Evolutionary conservation across 2,329 filamentous ascomycete genomes (phyloP).

Genomic region (Calycina herbarum): DNA sequence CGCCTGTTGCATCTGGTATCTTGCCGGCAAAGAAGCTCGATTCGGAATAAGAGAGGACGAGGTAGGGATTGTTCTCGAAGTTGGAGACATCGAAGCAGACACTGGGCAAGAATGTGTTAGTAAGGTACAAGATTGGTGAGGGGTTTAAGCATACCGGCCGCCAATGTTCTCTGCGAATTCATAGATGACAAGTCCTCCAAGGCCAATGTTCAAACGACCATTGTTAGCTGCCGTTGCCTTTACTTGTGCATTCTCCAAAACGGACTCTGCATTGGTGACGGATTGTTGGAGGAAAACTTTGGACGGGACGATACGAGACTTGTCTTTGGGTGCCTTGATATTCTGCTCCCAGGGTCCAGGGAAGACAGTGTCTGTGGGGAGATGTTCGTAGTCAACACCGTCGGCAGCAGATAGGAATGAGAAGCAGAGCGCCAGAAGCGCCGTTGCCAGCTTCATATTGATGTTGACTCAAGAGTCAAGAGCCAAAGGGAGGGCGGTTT

Average conservation of each 20-base stretch:
- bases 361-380: slow-evolving; percentile 39
- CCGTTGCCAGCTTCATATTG: background rate
- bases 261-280: slow-evolving; percentile 29
- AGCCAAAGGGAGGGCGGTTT: background rate
- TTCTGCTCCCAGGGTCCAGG: slow-evolving; percentile 43
- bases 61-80: slow-evolving; percentile 35
- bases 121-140: background rate
- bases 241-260: slow-evolving; percentile 20
- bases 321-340: slow-evolving; percentile 41
- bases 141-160: slow-evolving; percentile 37
- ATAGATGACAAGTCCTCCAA: slow-evolving; percentile 41
- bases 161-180: slow-evolving; percentile 45
- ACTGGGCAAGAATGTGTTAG: slow-evolving; percentile 25
- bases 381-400: slow-evolving; percentile 27
- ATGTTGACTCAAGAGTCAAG: background rate
- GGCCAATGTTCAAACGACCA: slow-evolving; percentile 23
- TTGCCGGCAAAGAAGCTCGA: slow-evolving; percentile 40
- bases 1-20: slow-evolving; percentile 40
- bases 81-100: slow-evolving; percentile 40
- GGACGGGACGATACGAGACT: slow-evolving; percentile 39
- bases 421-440: slow-evolving; percentile 2
- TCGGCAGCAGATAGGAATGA: slow-evolving; percentile 10
- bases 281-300: slow-evolving; percentile 17
- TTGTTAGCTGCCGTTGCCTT: slow-evolving; percentile 17
- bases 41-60: slow-evolving; percentile 42